Percentiles rank a stretch among this genome's conserved stretches.
Conservation (phyloP, 1,284 basidiomycete genomes). For the Fistulinella staudtii region DNA sequence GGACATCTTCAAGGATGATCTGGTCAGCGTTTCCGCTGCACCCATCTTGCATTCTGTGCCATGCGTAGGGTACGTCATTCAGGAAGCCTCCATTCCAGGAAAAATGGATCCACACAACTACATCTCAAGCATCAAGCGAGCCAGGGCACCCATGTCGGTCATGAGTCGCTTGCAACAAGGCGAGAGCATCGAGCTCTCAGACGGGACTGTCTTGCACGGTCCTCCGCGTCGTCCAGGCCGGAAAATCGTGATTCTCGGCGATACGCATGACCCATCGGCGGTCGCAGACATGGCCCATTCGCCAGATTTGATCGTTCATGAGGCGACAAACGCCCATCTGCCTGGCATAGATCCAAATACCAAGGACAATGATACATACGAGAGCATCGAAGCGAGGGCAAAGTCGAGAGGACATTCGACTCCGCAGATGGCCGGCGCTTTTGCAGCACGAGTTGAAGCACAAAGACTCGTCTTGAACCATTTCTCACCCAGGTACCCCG, state of each 20-base stretch:
- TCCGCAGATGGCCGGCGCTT: slow-evolving; percentile 85
- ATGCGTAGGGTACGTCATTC: slow-evolving; percentile 80
- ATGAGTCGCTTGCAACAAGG: slow-evolving; percentile 71
- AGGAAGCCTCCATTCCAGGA: slow-evolving; percentile 74
- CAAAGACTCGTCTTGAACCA: slow-evolving; percentile 78
- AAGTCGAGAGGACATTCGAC: slow-evolving; percentile 87
- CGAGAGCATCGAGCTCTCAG: slow-evolving; percentile 64
- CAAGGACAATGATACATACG: slow-evolving; percentile 55
- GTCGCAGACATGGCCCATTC: slow-evolving; percentile 55
- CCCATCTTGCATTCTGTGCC: slow-evolving; percentile 81
- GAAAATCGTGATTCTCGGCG: slow-evolving; percentile 76
- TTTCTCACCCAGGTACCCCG: slow-evolving; percentile 68
- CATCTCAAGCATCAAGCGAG: slow-evolving; percentile 61
- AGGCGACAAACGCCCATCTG: slow-evolving; percentile 90
- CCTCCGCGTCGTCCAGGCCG: slow-evolving; percentile 66
- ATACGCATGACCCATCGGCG: slow-evolving; percentile 74
- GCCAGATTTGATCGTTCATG: slow-evolving; percentile 74
- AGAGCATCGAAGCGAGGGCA: slow-evolving; percentile 65
- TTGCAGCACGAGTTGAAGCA: slow-evolving; percentile 70
- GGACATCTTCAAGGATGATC: slow-evolving; percentile 56
- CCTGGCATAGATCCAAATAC: slow-evolving; percentile 59
- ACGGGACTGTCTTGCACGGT: slow-evolving; percentile 75
- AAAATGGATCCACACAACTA: slow-evolving; percentile 68
- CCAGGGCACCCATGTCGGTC: slow-evolving; percentile 67
- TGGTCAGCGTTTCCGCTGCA: slow-evolving; percentile 76